phyloP scores from a whole-genome alignment of 768 basidiomycete species.

The Psilocybe cyanescens region DNA sequence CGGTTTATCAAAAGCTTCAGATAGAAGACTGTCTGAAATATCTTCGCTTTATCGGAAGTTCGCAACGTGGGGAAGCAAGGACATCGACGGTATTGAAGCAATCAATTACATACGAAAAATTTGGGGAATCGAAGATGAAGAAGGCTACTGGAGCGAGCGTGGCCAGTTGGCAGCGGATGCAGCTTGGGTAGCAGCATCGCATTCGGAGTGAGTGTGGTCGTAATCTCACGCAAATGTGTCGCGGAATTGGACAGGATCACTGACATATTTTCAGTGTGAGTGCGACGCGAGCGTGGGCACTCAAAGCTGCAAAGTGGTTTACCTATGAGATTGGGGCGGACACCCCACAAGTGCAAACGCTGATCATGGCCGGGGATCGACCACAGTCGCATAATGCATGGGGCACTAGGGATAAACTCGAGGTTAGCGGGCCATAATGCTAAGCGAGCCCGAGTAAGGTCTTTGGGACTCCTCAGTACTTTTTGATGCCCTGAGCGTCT shows the following conservation, averaged over 20 bases:
- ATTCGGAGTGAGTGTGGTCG: slow-evolving; percentile 56
- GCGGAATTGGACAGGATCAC: background rate
- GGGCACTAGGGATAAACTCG: slow-evolving; percentile 41
- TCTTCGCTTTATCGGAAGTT: slow-evolving; percentile 47
- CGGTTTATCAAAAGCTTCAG: slow-evolving; percentile 51
- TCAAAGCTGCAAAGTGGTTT: slow-evolving; percentile 55
- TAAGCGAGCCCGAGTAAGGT: slow-evolving; percentile 3
- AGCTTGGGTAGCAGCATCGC: slow-evolving; percentile 60
- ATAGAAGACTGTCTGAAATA: slow-evolving; percentile 51
- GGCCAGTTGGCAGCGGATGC: slow-evolving; percentile 67
- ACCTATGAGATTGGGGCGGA: slow-evolving; percentile 58
- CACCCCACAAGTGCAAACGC: slow-evolving; percentile 48
- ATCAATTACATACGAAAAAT: slow-evolving; percentile 50
- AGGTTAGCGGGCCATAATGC: slow-evolving; percentile 38
- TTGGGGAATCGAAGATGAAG: slow-evolving; percentile 61
- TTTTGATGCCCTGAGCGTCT: background rate
- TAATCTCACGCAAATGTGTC: background rate
- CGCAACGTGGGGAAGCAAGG: slow-evolving; percentile 48
- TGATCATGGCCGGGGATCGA: slow-evolving; percentile 32
- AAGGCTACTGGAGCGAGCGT: slow-evolving; percentile 70
- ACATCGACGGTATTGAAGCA: slow-evolving; percentile 53
- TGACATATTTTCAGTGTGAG: slow-evolving; percentile 37
- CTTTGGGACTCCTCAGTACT: background rate
- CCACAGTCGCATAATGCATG: slow-evolving; percentile 53
- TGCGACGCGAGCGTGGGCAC: slow-evolving; percentile 55